These are phyloP conservation scores for Ophiostoma pallidulum DNA, from an alignment of 2,329 filamentous ascomycete genomes.

Conservation along the genomic window DNA sequence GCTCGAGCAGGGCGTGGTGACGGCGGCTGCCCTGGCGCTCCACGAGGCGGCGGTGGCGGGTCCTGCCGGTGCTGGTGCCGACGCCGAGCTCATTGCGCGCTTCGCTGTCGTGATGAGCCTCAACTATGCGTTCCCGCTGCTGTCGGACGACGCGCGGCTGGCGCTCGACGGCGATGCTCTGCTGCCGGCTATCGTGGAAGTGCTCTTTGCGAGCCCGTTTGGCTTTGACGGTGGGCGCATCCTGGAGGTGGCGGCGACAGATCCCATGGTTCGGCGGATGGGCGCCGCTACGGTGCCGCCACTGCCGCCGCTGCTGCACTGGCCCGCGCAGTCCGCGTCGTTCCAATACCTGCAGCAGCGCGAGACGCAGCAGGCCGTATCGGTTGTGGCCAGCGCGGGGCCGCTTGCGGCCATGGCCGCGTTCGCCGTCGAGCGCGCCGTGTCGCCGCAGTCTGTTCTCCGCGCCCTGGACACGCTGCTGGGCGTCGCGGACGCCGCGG, in stretches of 20 bases:
- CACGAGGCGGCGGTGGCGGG: slow-evolving; percentile 27
- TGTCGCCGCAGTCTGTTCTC: slow-evolving; percentile 17
- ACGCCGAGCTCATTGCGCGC: slow-evolving; percentile 32
- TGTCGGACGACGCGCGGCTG: slow-evolving; percentile 50
- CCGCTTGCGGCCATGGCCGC: slow-evolving; percentile 56
- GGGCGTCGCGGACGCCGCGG: slow-evolving; percentile 55
- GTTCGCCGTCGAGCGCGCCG: slow-evolving; percentile 49
- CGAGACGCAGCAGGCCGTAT: slow-evolving; percentile 28
- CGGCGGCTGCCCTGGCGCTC: slow-evolving; percentile 69
- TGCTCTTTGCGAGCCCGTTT: slow-evolving; percentile 59
- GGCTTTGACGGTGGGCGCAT: slow-evolving; percentile 72
- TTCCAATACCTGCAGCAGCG: slow-evolving; percentile 50
- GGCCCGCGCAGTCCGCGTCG: slow-evolving; percentile 52
- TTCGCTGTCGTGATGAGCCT: slow-evolving; percentile 59
- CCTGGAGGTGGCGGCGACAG: slow-evolving; percentile 57
- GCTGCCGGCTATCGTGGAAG: slow-evolving; percentile 58
- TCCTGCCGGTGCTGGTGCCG: slow-evolving; percentile 28
- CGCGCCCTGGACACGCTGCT: slow-evolving; percentile 49
- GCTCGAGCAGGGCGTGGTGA: slow-evolving; percentile 63
- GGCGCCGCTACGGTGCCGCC: neutral
- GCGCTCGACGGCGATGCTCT: slow-evolving; percentile 59
- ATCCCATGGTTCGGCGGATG: slow-evolving; percentile 26
- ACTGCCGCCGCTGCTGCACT: slow-evolving; percentile 42
- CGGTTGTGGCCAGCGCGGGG: slow-evolving; percentile 55
- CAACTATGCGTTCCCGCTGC: slow-evolving; percentile 64